Evolutionary conservation across 371 early-diverging fungal genomes (phyloP).

Genomic region (Syncephalis fuscata): DNA sequence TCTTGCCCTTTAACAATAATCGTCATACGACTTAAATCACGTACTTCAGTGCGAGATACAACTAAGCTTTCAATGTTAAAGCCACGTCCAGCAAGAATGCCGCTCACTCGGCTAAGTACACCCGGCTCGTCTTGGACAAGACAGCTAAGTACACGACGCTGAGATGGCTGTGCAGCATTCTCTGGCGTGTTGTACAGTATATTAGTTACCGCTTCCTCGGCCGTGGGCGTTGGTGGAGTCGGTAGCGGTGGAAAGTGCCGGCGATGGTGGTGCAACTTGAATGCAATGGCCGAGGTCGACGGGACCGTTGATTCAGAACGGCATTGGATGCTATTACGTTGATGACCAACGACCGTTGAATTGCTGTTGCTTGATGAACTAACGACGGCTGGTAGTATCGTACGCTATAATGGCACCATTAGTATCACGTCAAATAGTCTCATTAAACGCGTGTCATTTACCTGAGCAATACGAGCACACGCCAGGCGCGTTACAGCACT

Average conservation of each 20-base stretch:
- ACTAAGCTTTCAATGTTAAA: constrained; percentile 95
- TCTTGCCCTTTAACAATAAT: constrained; percentile 79
- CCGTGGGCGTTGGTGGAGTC: constrained; percentile 12
- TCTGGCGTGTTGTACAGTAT: constrained; percentile 82
- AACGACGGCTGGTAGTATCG: too few species aligned
- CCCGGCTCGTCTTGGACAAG: constrained; percentile 94
- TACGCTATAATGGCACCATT: too few species aligned
- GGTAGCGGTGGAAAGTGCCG: not conserved
- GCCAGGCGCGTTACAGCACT: too few species aligned
- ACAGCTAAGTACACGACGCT: constrained; percentile 79
- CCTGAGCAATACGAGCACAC: too few species aligned
- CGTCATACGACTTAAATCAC: constrained; percentile 87
- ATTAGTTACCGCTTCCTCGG: constrained; percentile 77
- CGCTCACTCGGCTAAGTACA: constrained; percentile 78
- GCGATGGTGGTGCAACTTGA: too few species aligned
- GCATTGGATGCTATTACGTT: too few species aligned
- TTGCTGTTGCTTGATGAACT: too few species aligned
- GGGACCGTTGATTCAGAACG: too few species aligned
- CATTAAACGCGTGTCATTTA: too few species aligned
- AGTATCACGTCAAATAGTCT: too few species aligned
- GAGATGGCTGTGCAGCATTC: constrained; percentile 21
- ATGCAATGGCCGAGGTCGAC: too few species aligned
- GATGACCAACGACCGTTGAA: too few species aligned
- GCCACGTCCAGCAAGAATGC: constrained; percentile 88
- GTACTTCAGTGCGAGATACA: constrained; percentile 86